Conservation (phyloP, 1,284 basidiomycete species). For the Athelia sp. region DNA sequence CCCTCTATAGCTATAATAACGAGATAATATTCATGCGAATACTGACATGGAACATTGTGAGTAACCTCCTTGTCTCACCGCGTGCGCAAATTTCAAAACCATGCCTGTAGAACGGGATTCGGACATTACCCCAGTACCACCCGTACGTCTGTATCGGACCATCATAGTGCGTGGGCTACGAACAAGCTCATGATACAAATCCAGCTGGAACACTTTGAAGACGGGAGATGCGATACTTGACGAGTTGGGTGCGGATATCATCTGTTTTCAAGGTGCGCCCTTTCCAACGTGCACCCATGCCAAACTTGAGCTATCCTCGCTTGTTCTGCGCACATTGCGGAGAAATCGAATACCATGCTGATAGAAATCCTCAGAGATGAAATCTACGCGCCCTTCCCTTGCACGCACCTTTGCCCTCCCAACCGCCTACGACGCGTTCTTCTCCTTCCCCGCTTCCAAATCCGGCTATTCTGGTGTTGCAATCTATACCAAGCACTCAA, state of each 20-base stretch:
- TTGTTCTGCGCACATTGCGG: not conserved
- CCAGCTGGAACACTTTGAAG: slow-evolving; percentile 81
- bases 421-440: slow-evolving; percentile 75
- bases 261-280: slow-evolving; percentile 83
- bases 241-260: slow-evolving; percentile 80
- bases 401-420: slow-evolving; percentile 70
- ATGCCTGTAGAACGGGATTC: slow-evolving; percentile 76
- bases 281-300: too few species aligned
- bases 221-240: slow-evolving; percentile 74
- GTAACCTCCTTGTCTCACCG: slow-evolving; percentile 10
- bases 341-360: not conserved
- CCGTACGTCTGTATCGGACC: slow-evolving; percentile 55
- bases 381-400: slow-evolving; percentile 67
- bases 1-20: too few species aligned
- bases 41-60: slow-evolving; percentile 50
- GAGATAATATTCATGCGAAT: too few species aligned
- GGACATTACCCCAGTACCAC: slow-evolving; percentile 86
- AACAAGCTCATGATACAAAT: not conserved
- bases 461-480: slow-evolving; percentile 89
- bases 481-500: slow-evolving; percentile 70
- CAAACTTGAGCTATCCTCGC: too few species aligned
- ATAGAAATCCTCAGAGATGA: slow-evolving; percentile 65
- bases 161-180: slow-evolving; percentile 2
- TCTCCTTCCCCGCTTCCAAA: slow-evolving; percentile 76
- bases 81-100: slow-evolving; percentile 1